Conservation (phyloP, 2,329 filamentous ascomycete species). For the Trichoderma sp. region DNA sequence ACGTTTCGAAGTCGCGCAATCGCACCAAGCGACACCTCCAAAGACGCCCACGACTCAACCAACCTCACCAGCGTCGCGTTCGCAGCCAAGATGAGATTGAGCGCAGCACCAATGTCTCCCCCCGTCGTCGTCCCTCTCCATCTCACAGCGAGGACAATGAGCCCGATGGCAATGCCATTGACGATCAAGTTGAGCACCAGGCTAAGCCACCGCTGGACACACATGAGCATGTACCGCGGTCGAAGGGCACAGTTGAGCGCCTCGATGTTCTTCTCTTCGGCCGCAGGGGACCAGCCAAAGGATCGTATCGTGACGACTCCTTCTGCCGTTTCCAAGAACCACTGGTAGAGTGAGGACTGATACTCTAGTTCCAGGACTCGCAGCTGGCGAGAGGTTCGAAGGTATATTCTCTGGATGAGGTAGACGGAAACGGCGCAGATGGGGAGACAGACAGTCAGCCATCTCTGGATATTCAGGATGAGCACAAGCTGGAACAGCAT, state of each 20-base stretch:
- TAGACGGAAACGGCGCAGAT: slow-evolving; percentile 34
- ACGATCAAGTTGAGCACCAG: slow-evolving; percentile 50
- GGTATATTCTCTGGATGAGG: slow-evolving; percentile 36
- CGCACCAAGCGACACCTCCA: slow-evolving; percentile 35
- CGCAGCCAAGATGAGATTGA: slow-evolving; percentile 35
- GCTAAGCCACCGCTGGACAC: slow-evolving; percentile 52
- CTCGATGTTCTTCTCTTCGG: slow-evolving; percentile 42
- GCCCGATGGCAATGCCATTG: slow-evolving; percentile 39
- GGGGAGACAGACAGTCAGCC: slow-evolving; percentile 50
- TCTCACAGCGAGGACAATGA: slow-evolving; percentile 45
- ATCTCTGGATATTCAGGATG: slow-evolving; percentile 49
- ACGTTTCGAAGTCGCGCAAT: slow-evolving; percentile 32
- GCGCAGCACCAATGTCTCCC: slow-evolving; percentile 33
- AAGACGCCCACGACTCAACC: slow-evolving; percentile 32
- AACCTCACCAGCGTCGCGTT: slow-evolving; percentile 33
- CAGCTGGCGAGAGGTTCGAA: slow-evolving; percentile 59
- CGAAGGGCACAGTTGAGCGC: slow-evolving; percentile 43
- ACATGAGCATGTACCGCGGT: slow-evolving; percentile 45
- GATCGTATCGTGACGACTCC: slow-evolving; percentile 37
- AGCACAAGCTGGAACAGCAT: slow-evolving; percentile 48
- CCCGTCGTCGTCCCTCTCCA: slow-evolving; percentile 27
- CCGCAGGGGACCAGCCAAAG: slow-evolving; percentile 34
- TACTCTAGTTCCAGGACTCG: slow-evolving; percentile 59
- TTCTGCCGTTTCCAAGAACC: slow-evolving; percentile 44
- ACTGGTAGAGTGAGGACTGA: slow-evolving; percentile 50